phyloP scores from a whole-genome alignment of 345 rosid genomes.

The Populus tremula region DNA sequence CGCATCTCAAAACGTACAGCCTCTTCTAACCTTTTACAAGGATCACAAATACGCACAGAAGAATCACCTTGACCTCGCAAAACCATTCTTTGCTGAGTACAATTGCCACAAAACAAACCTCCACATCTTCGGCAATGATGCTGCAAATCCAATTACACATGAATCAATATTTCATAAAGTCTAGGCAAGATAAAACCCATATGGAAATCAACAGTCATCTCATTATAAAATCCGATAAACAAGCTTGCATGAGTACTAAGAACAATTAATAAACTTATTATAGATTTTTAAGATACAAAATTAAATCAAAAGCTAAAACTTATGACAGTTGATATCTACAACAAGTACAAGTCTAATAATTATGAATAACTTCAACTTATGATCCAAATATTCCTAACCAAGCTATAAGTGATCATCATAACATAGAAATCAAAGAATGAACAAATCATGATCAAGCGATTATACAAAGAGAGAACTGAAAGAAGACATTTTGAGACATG shows the following conservation, averaged over 20 bases:
- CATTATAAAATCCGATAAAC: neutral
- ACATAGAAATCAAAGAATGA: neutral
- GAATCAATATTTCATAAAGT: neutral
- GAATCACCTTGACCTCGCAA: conserved; percentile 92
- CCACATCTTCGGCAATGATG: conserved; percentile 97
- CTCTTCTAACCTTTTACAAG: conserved; percentile 86
- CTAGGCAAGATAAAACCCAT: neutral
- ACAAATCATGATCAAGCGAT: conserved; percentile 2
- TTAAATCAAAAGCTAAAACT: neutral
- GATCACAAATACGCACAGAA: conserved; percentile 86
- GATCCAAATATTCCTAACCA: neutral
- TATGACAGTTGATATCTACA: neutral
- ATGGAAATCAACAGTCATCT: neutral
- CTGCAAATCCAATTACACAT: conserved; percentile 38
- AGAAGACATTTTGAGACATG: conserved; percentile 3
- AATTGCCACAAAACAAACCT: conserved; percentile 77
- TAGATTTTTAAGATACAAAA: neutral
- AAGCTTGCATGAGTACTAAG: neutral
- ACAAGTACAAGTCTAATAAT: neutral
- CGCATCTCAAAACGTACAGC: conserved; percentile 89
- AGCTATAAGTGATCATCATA: neutral
- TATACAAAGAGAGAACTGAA: neutral
- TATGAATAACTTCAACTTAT: neutral
- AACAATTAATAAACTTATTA: neutral
- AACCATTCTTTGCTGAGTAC: conserved; percentile 72